Percentiles rank a stretch among this genome's conserved stretches.
These are phyloP conservation scores for Solioccasus polychromus DNA, from an alignment of 768 basidiomycete genomes.

Conservation along the genomic window DNA sequence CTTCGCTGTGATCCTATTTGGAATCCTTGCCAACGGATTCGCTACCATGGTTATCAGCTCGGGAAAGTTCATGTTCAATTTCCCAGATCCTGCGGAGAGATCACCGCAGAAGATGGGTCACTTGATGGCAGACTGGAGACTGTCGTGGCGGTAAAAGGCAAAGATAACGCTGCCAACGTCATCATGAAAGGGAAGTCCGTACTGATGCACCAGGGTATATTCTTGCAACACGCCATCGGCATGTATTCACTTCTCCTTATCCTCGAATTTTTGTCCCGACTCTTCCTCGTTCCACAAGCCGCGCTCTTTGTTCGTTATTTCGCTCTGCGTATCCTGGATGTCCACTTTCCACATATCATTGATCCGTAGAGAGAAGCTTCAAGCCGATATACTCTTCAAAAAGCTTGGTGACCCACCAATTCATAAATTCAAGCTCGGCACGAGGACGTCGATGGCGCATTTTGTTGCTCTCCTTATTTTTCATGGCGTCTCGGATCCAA, in stretches of 20 bases:
- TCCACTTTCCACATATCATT: slow-evolving; percentile 32
- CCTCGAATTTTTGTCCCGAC: slow-evolving; percentile 29
- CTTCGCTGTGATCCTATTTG: slow-evolving; percentile 29
- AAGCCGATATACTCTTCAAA: slow-evolving; percentile 20
- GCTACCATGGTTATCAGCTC: slow-evolving; percentile 27
- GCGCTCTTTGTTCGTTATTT: slow-evolving; percentile 32
- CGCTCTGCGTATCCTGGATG: slow-evolving; percentile 33
- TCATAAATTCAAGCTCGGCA: slow-evolving; percentile 12
- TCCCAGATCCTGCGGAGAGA: too few species aligned
- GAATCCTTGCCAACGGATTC: slow-evolving; percentile 30
- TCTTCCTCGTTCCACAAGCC: slow-evolving; percentile 33
- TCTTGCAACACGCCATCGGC: slow-evolving; percentile 14
- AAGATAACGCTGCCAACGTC: slow-evolving; percentile 24
- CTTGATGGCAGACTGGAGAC: slow-evolving; percentile 18
- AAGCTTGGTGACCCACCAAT: slow-evolving; percentile 12
- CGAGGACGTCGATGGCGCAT: slow-evolving; percentile 16
- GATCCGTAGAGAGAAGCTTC: slow-evolving; percentile 26
- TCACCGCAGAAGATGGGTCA: slow-evolving; percentile 29
- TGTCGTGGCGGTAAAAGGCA: slow-evolving; percentile 27
- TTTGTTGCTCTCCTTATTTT: slow-evolving; percentile 16
- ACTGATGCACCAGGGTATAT: slow-evolving; percentile 8
- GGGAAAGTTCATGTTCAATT: slow-evolving; percentile 18
- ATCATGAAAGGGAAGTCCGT: slow-evolving; percentile 29
- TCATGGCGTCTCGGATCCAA: slow-evolving; percentile 4
- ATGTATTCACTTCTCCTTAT: slow-evolving; percentile 27